phyloP scores from a whole-genome alignment of 1,284 basidiomycete species.

The Rhodotorula sp. region DNA sequence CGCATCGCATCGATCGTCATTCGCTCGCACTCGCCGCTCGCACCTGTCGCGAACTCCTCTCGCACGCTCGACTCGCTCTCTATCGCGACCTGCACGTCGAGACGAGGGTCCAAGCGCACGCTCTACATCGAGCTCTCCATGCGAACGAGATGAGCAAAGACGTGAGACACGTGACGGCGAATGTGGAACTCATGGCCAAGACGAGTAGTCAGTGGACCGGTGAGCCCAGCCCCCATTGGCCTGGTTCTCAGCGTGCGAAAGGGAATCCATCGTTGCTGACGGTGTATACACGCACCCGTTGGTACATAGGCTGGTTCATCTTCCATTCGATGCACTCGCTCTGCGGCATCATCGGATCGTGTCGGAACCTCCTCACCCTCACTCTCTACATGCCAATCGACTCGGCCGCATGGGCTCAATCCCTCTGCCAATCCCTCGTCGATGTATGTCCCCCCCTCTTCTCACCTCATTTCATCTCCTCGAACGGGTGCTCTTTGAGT shows the following conservation, averaged over 20 bases:
- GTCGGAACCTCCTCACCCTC: constrained; percentile 28
- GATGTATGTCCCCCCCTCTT: constrained; percentile 14
- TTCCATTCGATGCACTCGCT: constrained; percentile 42
- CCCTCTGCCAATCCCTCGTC: constrained; percentile 25
- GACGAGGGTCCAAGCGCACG: constrained; percentile 36
- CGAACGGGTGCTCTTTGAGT: not conserved
- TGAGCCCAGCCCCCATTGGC: too few relatives aligned
- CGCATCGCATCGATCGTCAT: constrained; percentile 14
- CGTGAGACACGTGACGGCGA: constrained; percentile 27
- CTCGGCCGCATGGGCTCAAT: constrained; percentile 33
- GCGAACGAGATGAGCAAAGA: constrained; percentile 15
- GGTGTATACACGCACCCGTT: too few relatives aligned
- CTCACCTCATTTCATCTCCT: too few relatives aligned
- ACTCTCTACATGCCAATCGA: constrained; percentile 34
- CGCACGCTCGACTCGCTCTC: constrained; percentile 24
- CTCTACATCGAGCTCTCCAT: constrained; percentile 36
- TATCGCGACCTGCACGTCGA: constrained; percentile 31
- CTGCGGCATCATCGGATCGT: constrained; percentile 40
- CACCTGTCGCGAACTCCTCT: constrained; percentile 15
- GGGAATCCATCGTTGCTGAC: not conserved
- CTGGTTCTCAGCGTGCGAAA: not conserved
- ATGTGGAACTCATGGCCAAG: constrained; percentile 32
- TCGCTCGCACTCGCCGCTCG: constrained; percentile 19
- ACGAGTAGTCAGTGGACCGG: constrained; percentile 37
- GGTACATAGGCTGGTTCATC: constrained; percentile 36